Base-by-base conservation (phyloP, 345 rosid species). In the Pelargonium nanum region DNA sequence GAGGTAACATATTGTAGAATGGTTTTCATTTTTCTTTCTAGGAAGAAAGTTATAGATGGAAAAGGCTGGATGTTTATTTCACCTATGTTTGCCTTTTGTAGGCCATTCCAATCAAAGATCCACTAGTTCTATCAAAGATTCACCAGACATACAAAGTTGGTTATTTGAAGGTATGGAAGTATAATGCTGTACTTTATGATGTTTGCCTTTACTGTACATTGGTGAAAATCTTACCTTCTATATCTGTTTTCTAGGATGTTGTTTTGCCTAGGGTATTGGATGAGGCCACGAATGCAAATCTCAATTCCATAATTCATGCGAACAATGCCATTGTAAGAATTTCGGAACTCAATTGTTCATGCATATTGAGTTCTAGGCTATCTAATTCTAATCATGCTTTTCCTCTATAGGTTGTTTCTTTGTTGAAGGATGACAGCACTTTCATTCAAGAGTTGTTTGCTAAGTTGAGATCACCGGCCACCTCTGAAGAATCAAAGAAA, bases 211-310 rank as follows among this genome's bases (percentile, higher is more conserved):
- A 56, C 61, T 21, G 20, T 55, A 50, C 17, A 21, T 53, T 51
- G 25, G 34, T 61, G 20, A 30, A 64, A 56, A 40, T 73, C 70
- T 73, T 24, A 58, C 56, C 64, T 56, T 25, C 0, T 17, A 8
- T 59, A 45, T 26, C 59, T 58, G 75, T 58, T 77, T 84, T 64
- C n/a, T 70, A 92, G 98, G 97, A 92, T 75, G 82, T 90, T 63
- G 86, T 92, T 76, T 77, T 85, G 91, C 91, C 95, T 48, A 86
- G 97, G 80, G 78, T 80, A 52, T 70, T 90, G 85, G 97, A 92
- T 75, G 96, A 82, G 65, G 77, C 80, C 22, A 87, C 86, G 34
- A 63, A 74, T 73, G 82, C 77, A 64, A 85, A 75, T 64, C 85
- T 92, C 62, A 76, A 82, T 71, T 83, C 89, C 58, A 75, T 84